Evolutionary conservation across 2,329 filamentous ascomycete genomes (phyloP).

Genomic region (Parastagonospora avenae): DNA sequence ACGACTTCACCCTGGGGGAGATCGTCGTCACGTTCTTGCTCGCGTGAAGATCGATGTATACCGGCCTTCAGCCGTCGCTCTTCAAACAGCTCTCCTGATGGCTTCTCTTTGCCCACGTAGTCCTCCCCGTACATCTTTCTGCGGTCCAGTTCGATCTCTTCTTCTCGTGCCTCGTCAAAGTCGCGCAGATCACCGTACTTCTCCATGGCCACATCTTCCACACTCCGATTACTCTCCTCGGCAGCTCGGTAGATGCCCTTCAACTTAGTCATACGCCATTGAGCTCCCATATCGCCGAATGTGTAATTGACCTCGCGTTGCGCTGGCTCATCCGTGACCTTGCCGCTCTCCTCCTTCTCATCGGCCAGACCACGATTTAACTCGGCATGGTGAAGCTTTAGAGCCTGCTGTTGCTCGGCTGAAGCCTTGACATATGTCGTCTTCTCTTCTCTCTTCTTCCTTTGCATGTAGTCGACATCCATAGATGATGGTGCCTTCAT

Average conservation of each 20-base stretch:
- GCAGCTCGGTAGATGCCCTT: slow-evolving; percentile 82
- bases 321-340: slow-evolving; percentile 52
- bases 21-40: slow-evolving; percentile 35
- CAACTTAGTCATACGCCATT: slow-evolving; percentile 97
- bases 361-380: slow-evolving; percentile 74
- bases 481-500: slow-evolving; percentile 87
- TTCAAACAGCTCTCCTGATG: slow-evolving; percentile 82
- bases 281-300: slow-evolving; percentile 86
- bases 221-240: slow-evolving; percentile 70
- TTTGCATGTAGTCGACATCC: slow-evolving; percentile 81
- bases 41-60: slow-evolving; percentile 46
- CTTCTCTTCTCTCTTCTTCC: slow-evolving; percentile 57
- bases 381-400: slow-evolving; percentile 78
- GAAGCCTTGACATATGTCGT: slow-evolving; percentile 53
- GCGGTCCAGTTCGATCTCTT: slow-evolving; percentile 87
- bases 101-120: slow-evolving; percentile 84
- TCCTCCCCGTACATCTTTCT: slow-evolving; percentile 81
- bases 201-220: slow-evolving; percentile 84
- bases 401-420: slow-evolving; percentile 64
- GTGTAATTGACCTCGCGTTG: slow-evolving; percentile 74
- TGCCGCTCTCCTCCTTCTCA: slow-evolving; percentile 46
- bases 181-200: slow-evolving; percentile 79
- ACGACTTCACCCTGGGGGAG: slow-evolving; percentile 62
- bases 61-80: slow-evolving; percentile 71
- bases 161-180: slow-evolving; percentile 92